phyloP scores from a whole-genome alignment of 495 filamentous ascomycete species.

The Xylaria intraflava region DNA sequence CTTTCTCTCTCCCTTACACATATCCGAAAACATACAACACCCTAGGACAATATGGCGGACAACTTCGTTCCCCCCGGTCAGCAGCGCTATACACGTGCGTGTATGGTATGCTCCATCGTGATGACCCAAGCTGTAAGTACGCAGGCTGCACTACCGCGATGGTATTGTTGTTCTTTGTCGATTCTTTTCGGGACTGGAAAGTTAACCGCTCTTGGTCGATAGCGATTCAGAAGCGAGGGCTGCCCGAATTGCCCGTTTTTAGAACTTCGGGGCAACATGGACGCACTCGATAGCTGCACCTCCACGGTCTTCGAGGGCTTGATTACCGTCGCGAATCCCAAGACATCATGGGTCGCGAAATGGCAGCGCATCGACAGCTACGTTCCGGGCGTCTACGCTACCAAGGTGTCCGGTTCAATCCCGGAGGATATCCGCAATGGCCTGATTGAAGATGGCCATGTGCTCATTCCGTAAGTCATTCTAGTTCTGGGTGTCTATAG shows the following conservation, averaged over 20 bases:
- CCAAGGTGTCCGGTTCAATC: constrained; percentile 73
- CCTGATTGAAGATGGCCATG: constrained; percentile 60
- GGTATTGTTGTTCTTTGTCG: background rate
- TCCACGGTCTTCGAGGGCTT: constrained; percentile 91
- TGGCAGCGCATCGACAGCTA: constrained; percentile 90
- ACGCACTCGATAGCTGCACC: constrained; percentile 85
- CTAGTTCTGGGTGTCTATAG: background rate
- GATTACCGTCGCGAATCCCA: constrained; percentile 71
- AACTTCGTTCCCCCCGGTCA: constrained; percentile 61
- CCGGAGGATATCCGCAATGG: constrained; percentile 57
- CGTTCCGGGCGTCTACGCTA: constrained; percentile 81
- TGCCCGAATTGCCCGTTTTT: constrained; percentile 95
- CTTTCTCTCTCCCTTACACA: background rate
- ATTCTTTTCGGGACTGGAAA: background rate
- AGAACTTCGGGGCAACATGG: constrained; percentile 65
- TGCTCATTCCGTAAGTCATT: constrained; percentile 56
- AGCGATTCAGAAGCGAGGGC: constrained; percentile 77
- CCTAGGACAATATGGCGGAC: constrained; percentile 31
- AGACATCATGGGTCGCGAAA: constrained; percentile 80
- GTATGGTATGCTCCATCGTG: constrained; percentile 96
- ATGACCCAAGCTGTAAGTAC: constrained; percentile 62
- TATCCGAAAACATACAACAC: background rate
- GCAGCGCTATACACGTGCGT: constrained; percentile 80
- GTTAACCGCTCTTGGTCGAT: constrained; percentile 7
- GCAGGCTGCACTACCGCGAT: too few species aligned